These are phyloP conservation scores for Cryptomeria japonica DNA, from an alignment of 75 land plant species.

Conservation along the genomic window DNA sequence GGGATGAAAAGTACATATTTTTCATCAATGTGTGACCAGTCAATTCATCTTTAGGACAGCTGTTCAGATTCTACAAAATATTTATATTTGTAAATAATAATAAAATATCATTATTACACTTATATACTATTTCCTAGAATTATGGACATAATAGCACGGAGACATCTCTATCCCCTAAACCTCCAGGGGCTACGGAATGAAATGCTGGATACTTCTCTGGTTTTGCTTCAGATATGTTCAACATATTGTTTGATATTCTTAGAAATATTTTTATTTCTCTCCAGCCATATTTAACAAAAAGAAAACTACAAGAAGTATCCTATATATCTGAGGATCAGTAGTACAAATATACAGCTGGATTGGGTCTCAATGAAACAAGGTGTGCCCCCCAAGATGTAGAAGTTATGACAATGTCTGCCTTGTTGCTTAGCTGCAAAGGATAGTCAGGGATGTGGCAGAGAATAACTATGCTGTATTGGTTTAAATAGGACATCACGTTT, in stretches of 20 bases:
- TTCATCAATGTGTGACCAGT: too few species aligned
- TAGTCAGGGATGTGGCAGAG: background rate
- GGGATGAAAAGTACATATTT: too few species aligned
- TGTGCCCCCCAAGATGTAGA: background rate
- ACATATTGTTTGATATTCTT: background rate
- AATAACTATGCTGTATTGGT: background rate
- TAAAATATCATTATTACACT: too few species aligned
- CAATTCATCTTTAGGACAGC: too few species aligned
- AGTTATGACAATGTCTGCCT: background rate
- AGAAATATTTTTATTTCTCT: background rate
- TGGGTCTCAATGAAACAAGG: background rate
- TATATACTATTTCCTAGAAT: too few species aligned
- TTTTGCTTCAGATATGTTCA: background rate
- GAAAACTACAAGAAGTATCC: background rate
- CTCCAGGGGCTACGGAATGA: background rate
- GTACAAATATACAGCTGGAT: background rate
- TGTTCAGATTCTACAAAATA: too few species aligned
- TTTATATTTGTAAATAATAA: too few species aligned
- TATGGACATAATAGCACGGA: too few species aligned
- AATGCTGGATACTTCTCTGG: background rate
- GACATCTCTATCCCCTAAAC: too few species aligned
- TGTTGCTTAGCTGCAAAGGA: background rate
- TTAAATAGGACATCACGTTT: background rate
- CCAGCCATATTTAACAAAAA: background rate
- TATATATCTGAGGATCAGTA: background rate